Evolutionary conservation across 306 rosid species (phyloP).

Genomic region (Prunus armeniaca): DNA sequence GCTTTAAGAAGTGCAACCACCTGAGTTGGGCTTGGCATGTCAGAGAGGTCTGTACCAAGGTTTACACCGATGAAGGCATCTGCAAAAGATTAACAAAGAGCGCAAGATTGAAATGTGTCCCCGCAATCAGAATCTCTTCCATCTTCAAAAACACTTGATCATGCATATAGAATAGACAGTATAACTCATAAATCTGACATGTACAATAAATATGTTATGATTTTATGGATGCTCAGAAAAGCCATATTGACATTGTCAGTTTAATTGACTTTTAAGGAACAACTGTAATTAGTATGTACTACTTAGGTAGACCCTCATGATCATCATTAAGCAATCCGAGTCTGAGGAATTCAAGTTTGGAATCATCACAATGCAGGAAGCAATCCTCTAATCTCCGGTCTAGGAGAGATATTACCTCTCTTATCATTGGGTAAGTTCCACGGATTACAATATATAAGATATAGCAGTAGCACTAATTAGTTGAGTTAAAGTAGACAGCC

Average conservation of each 20-base stretch:
- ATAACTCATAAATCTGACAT: background rate
- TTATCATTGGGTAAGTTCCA: background rate
- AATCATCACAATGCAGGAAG: background rate
- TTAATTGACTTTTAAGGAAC: background rate
- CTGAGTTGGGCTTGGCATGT: conserved; percentile 83
- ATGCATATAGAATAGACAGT: background rate
- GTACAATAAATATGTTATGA: background rate
- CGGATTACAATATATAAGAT: background rate
- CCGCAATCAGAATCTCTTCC: background rate
- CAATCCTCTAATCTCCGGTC: background rate
- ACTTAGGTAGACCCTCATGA: background rate
- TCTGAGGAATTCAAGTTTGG: conserved; percentile 1
- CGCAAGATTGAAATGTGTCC: conserved; percentile 1
- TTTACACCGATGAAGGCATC: conserved; percentile 84
- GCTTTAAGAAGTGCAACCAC: conserved; percentile 82
- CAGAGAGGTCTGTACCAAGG: conserved; percentile 77
- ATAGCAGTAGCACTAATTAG: background rate
- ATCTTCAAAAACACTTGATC: background rate
- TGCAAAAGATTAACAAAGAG: conserved; percentile 30
- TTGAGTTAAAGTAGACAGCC: background rate
- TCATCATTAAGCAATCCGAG: background rate
- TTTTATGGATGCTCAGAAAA: background rate
- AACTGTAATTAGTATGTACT: background rate
- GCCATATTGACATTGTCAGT: background rate
- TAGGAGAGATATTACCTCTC: background rate